A percentile compares a stretch with the other conserved stretches of the same genome.
Conservation (phyloP, 768 basidiomycete genomes). For the Fistulinella prunicolor region DNA sequence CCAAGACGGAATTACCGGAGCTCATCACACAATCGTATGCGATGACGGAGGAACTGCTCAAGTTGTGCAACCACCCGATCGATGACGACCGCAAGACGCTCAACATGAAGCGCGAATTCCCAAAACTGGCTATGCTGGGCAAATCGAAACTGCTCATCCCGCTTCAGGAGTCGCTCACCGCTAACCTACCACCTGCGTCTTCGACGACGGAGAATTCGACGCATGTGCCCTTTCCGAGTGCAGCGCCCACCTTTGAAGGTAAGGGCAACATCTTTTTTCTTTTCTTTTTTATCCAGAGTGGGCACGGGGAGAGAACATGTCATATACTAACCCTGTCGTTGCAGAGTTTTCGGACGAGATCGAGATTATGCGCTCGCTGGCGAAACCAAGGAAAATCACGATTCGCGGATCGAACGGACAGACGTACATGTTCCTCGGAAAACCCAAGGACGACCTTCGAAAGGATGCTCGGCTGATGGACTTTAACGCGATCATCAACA, state of each 20-base stretch:
- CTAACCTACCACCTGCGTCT: constrained; percentile 77
- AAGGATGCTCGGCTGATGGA: constrained; percentile 99
- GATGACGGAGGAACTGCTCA: constrained; percentile 71
- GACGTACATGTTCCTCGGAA: constrained; percentile 87
- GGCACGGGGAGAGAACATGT: too few species aligned
- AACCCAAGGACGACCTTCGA: constrained; percentile 95
- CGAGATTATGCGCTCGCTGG: constrained; percentile 87
- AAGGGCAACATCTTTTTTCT: constrained; percentile 21
- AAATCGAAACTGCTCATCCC: constrained; percentile 78
- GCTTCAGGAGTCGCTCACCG: constrained; percentile 88
- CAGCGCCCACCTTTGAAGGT: constrained; percentile 74
- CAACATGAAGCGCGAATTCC: constrained; percentile 52
- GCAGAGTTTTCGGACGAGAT: constrained; percentile 80
- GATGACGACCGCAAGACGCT: constrained; percentile 36
- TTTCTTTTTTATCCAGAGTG: too few species aligned
- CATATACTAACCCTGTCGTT: background rate
- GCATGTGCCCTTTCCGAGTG: constrained; percentile 78
- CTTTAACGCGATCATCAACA: constrained; percentile 97
- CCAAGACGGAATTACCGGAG: constrained; percentile 38
- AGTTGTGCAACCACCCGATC: constrained; percentile 57
- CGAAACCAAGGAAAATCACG: constrained; percentile 87
- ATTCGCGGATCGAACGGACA: constrained; percentile 82
- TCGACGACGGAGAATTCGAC: constrained; percentile 43
- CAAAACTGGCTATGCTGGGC: constrained; percentile 51
- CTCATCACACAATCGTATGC: constrained; percentile 53